Conservation (phyloP, 2,329 filamentous ascomycete species). For the Fusarium tanahbumbuense region DNA sequence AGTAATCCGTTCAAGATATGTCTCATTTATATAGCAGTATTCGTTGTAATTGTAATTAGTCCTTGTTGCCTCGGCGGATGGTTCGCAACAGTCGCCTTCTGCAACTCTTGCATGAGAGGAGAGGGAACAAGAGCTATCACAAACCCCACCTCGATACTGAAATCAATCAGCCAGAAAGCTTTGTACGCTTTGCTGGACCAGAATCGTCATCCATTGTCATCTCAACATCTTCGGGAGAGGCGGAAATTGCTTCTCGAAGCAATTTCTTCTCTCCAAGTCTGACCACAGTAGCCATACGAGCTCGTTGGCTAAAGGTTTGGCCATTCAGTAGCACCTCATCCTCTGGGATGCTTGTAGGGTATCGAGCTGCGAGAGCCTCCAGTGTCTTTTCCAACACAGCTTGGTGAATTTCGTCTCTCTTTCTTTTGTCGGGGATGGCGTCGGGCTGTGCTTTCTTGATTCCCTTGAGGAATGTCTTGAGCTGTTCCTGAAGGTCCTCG, state of each 20-base stretch:
- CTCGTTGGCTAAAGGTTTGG: constrained; percentile 50
- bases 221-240: constrained; percentile 46
- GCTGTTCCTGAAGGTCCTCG: constrained; percentile 63
- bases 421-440: constrained; percentile 61
- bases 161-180: constrained; percentile 33
- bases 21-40: constrained; percentile 29
- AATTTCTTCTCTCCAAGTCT: constrained; percentile 79
- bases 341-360: constrained; percentile 56
- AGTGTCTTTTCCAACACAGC: constrained; percentile 55
- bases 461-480: constrained; percentile 62
- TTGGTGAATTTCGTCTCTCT: constrained; percentile 60
- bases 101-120: constrained; percentile 36
- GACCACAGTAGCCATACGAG: constrained; percentile 73
- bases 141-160: not conserved
- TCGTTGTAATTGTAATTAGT: constrained; percentile 29
- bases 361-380: constrained; percentile 54
- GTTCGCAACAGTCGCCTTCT: constrained; percentile 37
- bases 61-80: constrained; percentile 32
- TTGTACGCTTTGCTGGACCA: constrained; percentile 49
- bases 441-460: constrained; percentile 58
- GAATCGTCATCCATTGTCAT: constrained; percentile 42
- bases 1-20: constrained; percentile 5
- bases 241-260: constrained; percentile 63
- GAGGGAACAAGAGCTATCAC: constrained; percentile 24
- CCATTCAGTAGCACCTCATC: constrained; percentile 54